phyloP scores from a whole-genome alignment of 176 grass and related monocot species.

The Avena sativa region DNA sequence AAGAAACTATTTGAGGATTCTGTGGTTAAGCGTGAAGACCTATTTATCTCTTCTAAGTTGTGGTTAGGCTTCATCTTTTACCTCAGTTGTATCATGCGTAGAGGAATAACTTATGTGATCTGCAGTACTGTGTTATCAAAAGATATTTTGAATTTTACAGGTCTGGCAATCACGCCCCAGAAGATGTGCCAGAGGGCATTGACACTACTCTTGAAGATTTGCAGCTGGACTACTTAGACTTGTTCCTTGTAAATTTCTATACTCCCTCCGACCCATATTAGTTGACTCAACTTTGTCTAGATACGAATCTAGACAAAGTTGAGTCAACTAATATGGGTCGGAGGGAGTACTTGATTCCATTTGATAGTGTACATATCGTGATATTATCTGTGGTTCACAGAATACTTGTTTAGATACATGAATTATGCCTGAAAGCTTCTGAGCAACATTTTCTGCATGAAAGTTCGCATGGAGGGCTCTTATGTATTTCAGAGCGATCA shows the following conservation, averaged over 20 bases:
- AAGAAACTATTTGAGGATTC: constrained; percentile 63
- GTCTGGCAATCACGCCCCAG: constrained; percentile 67
- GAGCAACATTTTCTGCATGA: not conserved
- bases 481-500: not conserved
- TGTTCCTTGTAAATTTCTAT: constrained; percentile 72
- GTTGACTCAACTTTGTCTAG: too few species aligned
- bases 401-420: not conserved
- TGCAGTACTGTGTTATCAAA: not conserved
- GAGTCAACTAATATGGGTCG: too few species aligned
- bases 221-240: constrained; percentile 83
- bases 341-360: not conserved
- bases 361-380: not conserved
- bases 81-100: not conserved
- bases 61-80: constrained; percentile 41
- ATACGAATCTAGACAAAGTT: too few species aligned
- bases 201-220: constrained; percentile 66
- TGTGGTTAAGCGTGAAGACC: constrained; percentile 59
- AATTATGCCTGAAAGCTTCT: not conserved
- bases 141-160: constrained; percentile 47
- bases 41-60: constrained; percentile 75
- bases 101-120: not conserved
- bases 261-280: too few species aligned
- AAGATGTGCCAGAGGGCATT: constrained; percentile 75
- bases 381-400: not conserved
- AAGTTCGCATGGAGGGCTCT: not conserved